Base-by-base conservation (phyloP, 2,329 filamentous ascomycete species). In the Septoria linicola region DNA sequence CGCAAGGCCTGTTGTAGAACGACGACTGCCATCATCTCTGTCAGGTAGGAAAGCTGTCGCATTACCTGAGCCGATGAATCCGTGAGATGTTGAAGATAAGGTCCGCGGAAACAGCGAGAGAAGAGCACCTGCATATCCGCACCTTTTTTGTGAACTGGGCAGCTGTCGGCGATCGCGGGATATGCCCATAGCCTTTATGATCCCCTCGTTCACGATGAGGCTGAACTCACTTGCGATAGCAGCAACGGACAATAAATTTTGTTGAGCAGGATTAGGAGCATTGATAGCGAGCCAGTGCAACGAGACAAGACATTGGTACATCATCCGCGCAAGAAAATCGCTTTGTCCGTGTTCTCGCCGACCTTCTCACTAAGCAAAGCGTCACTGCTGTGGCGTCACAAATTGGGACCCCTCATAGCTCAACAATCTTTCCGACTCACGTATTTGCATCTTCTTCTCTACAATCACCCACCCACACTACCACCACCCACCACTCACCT, bases 381-480 rank as follows among this genome's bases (percentile, higher is more conserved):
- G 16, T 20, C 36, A 21, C 36, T 19, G 11, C 36, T 20, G 34
- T 36, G 34, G 16, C 14, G n/a, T 13, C 3, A 2, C 34, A 19
- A 14, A 8, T 17, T 20, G 17, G 20, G 36, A 13, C 8, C 36
- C 20, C 17, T 36, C 11, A 16, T 19, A 47, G 48, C 48, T 46
- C 49, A 46, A 42, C 37, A 40, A 41, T 14, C 8, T n/a, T 30
- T 13, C 23, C 31, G 20, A 20, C 31, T 43, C 36, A 35, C 6
- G 21, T 36, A 37, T 21, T 21, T 19, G 13, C 3, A 37, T 4
- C 4, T 20, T 13, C 36, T 20, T 8, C 8, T 4, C 36, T 19
- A 20, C 17, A 8, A 3, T n/a, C n/a, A n/a, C n/a, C n/a, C n/a
- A n/a, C n/a, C n/a, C 5, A 39, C 23, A 14, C 11, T 16, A 34